Conservation (phyloP, 2,329 filamentous ascomycete genomes). For the Penicillium sp. region DNA sequence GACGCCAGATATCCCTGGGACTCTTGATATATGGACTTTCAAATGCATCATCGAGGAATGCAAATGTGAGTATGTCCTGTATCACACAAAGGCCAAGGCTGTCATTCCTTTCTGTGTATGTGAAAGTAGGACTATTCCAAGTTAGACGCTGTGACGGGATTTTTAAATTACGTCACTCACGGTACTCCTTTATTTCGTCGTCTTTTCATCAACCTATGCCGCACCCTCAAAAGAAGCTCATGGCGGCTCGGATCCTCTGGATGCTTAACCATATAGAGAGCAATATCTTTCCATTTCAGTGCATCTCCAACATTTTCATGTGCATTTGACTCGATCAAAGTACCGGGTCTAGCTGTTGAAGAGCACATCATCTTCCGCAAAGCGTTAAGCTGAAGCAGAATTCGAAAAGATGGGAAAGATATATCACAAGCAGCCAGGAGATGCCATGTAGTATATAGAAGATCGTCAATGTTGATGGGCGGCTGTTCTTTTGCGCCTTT, state of each 20-base stretch:
- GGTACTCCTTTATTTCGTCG: slow-evolving; percentile 21
- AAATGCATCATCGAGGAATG: slow-evolving; percentile 24
- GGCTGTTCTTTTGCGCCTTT: not conserved
- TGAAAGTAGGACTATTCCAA: not conserved
- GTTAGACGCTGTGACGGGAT: not conserved
- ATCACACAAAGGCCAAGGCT: slow-evolving; percentile 13
- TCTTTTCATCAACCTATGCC: slow-evolving; percentile 23
- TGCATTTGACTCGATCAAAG: slow-evolving; percentile 16
- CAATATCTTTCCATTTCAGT: slow-evolving; percentile 28
- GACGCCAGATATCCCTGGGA: slow-evolving; percentile 21
- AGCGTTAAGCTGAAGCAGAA: slow-evolving; percentile 17
- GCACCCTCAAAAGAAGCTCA: slow-evolving; percentile 21
- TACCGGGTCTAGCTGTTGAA: slow-evolving; percentile 17
- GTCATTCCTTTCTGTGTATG: slow-evolving; percentile 12
- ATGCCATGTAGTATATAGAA: slow-evolving; percentile 18
- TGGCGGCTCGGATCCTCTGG: slow-evolving; percentile 19
- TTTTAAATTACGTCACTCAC: slow-evolving; percentile 9
- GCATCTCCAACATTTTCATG: slow-evolving; percentile 18
- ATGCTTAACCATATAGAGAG: slow-evolving; percentile 26
- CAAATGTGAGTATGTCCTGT: slow-evolving; percentile 9
- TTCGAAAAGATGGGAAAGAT: slow-evolving; percentile 14
- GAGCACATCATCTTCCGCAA: slow-evolving; percentile 25
- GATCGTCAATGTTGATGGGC: slow-evolving; percentile 16
- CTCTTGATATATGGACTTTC: slow-evolving; percentile 21
- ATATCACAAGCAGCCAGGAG: slow-evolving; percentile 14